Base-by-base conservation (phyloP, 176 grass and related monocot species). In the Oryza australiensis region DNA sequence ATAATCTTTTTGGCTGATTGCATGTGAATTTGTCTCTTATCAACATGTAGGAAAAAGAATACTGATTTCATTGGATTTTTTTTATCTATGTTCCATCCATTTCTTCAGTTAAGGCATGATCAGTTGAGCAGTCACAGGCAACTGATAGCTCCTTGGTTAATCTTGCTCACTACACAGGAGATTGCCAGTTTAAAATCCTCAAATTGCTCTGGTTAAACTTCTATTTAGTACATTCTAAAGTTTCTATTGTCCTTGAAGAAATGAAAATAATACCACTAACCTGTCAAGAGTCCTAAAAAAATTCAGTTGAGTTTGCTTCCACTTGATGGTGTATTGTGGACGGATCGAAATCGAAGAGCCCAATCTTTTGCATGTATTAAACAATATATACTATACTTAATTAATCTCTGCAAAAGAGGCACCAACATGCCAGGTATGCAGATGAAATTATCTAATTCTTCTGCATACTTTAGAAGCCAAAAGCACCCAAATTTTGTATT, bases 401-500 rank as follows among this genome's bases (percentile, higher is more conserved):
- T 51, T 76, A 34, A 38, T 77, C 30, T 49, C 22, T 20, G 73
- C 38, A 78, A 78, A 68, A 35, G 28, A 15, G 65, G 5, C 60
- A 46, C 62, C 72, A 38, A 68, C 83, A 78, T 79, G 88, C 74
- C 80, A 90, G 80, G 68, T 74, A 69, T 23, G 74, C 84, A 83
- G 38, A 78, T 38, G 41, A 10, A 26, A 63, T 89, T 59, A 16
- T 72, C 62, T 40, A 86, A 75, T 62, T 82, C 79, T 12, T 77
- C 41, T 5, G 9, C 74, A 23, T 76, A 24, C 63, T 80, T 84
- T 48, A 68, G 45, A 68, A 74, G 63, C 62, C 55, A 78, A 90
- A 90, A 63, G 62, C 24, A 14, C 42, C 15, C 7, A 3, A 69
- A 29, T 79, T 79, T 90, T 86, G 79, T 78, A 86, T 74, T 35